A percentile compares a stretch with the other conserved stretches of the same genome.
These are phyloP conservation scores for Epithele typhae DNA, from an alignment of 768 basidiomycete species.

Conservation along the genomic window DNA sequence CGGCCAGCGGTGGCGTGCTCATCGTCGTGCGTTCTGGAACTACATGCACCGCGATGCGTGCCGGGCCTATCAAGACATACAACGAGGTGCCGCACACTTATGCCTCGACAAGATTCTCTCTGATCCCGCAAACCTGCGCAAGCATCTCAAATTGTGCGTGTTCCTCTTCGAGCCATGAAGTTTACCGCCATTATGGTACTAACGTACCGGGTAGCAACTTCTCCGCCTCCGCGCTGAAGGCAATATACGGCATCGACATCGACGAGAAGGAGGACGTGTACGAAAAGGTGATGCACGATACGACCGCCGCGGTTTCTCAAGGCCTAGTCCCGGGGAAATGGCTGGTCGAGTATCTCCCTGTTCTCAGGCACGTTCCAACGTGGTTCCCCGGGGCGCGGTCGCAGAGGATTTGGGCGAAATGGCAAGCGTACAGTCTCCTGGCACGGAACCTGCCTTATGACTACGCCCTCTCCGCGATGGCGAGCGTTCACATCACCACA, in stretches of 20 bases:
- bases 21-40: slow-evolving; percentile 12
- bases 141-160: slow-evolving; percentile 7
- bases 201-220: too few species aligned
- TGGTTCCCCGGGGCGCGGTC: slow-evolving; percentile 17
- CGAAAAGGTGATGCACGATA: too few species aligned
- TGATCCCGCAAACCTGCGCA: not conserved
- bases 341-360: slow-evolving; percentile 23
- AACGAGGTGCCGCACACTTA: not conserved
- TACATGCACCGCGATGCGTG: not conserved
- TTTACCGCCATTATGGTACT: too few species aligned
- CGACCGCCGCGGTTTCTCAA: too few species aligned
- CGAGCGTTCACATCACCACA: not conserved
- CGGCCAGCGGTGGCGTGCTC: slow-evolving; percentile 7
- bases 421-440: not conserved
- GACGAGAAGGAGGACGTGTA: too few species aligned
- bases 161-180: too few species aligned
- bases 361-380: slow-evolving; percentile 13
- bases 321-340: slow-evolving; percentile 2
- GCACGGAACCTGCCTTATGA: not conserved
- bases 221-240: too few species aligned
- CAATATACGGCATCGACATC: too few species aligned
- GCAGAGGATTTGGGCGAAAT: not conserved
- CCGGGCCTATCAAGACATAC: not conserved
- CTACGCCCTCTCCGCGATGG: not conserved
- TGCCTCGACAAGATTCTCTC: not conserved